Evolutionary conservation across 768 basidiomycete species (phyloP), one percentile per base, ranked within the genome.

Genomic region (Pholiota microspora): DNA sequence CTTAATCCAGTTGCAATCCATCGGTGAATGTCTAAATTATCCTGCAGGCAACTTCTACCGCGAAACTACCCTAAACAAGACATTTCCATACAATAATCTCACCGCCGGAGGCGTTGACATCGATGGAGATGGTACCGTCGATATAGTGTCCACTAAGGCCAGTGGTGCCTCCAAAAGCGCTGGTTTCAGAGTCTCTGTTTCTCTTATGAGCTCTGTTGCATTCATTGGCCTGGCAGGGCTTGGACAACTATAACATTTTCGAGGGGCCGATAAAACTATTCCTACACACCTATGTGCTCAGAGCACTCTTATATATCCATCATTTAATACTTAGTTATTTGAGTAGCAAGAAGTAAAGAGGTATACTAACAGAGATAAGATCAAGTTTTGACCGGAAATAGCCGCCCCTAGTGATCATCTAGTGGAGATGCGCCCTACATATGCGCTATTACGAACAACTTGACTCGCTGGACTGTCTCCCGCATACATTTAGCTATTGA

Each of bases 31-130:
- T 77, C 75, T 79, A 55, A 80, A 78, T 47, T 78, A 83, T 57
- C 79, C 83, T 9, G 62, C 79, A n/a, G 71, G 74, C 25, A 80
- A 95, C 64, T 73, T 94, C 38, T 98, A 97, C 73, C 74, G 84
- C 32, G 94, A 97, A 74, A 89, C 87, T 16, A 91, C 82, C 57
- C 73, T 73, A 54, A 94, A 94, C 67, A 65, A 62, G n/a, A 71
- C 84, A 0, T 88, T 88, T 79, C 84, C 84, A 24, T 77, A 73
- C 48, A 28, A 64, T 36, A 75, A 78, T 53, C 67, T 71, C 48
- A 62, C 67, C 27, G 59, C 58, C 21, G 71, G 71, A 38, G 70
- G 69, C 50, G 55, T 69, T 44, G 72, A 73, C 48, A 62, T 69
- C 47, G 68, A 73, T 53, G 73, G 73, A n/a, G 71, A 73, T 56